Base-by-base conservation (phyloP, 306 rosid species). In the Mucuna pruriens region DNA sequence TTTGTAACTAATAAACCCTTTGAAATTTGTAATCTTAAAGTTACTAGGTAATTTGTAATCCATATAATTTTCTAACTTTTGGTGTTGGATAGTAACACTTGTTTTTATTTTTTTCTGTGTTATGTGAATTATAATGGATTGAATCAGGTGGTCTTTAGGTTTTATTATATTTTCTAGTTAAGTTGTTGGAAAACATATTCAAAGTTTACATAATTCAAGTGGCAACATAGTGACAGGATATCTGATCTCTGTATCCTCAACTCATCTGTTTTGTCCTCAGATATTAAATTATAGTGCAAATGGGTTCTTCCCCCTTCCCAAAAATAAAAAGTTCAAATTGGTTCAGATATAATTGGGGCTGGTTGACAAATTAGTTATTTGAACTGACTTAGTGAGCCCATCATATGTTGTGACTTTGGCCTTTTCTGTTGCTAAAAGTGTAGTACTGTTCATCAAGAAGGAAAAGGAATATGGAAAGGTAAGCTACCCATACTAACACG, bases 301-400 rank as follows among this genome's bases (percentile, higher is more conserved):
- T 12, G 52, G 25, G 70, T 17, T 69, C 60, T 58, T 11, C 58
- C 5, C 64, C 29, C 40, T 49, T 65, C 55, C 17, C 13, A 22
- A 36, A 31, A 6, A 2, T 23, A 36, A 7, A 12, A 23, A 29
- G 49, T 38, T 66, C 49, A 29, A 54, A 15, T 51, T 9, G 39
- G 48, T 61, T 72, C 33, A 61, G 72, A 61, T 80, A 40, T 79
- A 12, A 39, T 26, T 55, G 60, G 38, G 22, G 45, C 13, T 10
- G 46, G 39, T 68, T 75, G 76, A 26, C 22, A 26, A 63, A 65
- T 74, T 81, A 71, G 46, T 71, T 66, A 19, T 45, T 58, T 71
- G 78, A 44, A 45, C 72, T 65, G 48, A 39, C 26, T 65, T 81
- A 71, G 39, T 52, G 68, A 38, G 39, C 71, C 49, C 62, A 29